Evolutionary conservation across 2,329 filamentous ascomycete species (phyloP).

Genomic region (Diaporthe helianthi): DNA sequence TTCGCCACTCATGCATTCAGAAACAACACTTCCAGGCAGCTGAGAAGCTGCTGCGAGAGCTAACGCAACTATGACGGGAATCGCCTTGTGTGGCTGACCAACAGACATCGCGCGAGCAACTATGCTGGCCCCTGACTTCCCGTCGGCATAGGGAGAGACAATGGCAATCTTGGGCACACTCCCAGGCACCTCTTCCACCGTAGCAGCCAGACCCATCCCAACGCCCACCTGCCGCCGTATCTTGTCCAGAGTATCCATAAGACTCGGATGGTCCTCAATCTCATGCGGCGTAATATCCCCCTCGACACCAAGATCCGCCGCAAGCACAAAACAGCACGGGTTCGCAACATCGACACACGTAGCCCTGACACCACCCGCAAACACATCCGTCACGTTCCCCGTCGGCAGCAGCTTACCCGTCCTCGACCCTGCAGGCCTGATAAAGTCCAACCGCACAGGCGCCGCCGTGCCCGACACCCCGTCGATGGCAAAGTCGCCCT

Average conservation of each 20-base stretch:
- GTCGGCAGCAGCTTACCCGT: conserved; percentile 51
- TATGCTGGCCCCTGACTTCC: conserved; percentile 43
- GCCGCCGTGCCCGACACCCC: conserved; percentile 48
- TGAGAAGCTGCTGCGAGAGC: conserved; percentile 49
- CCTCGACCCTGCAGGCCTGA: conserved; percentile 49
- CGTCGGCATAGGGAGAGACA: conserved; percentile 44
- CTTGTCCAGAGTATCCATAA: conserved; percentile 45
- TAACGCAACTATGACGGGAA: conserved; percentile 50
- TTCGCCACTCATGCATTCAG: conserved; percentile 40
- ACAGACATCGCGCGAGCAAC: conserved; percentile 55
- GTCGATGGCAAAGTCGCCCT: conserved; percentile 48
- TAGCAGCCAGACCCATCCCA: conserved; percentile 49
- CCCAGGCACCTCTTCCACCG: conserved; percentile 46
- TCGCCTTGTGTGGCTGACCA: conserved; percentile 53
- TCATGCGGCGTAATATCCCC: conserved; percentile 37
- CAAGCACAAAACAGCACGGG: conserved; percentile 50
- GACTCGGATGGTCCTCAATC: conserved; percentile 43
- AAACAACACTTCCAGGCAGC: conserved; percentile 51
- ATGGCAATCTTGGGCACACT: conserved; percentile 55
- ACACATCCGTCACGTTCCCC: conserved; percentile 44
- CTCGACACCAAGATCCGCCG: conserved; percentile 42
- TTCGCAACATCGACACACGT: conserved; percentile 50
- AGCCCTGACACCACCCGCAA: conserved; percentile 39
- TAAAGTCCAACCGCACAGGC: conserved; percentile 47
- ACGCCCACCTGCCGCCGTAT: conserved; percentile 47